Evolutionary conservation across 192 early-diverging fungal genomes (phyloP), one percentile per base, ranked within the genome.

Genomic region (Dissophora globulifera): DNA sequence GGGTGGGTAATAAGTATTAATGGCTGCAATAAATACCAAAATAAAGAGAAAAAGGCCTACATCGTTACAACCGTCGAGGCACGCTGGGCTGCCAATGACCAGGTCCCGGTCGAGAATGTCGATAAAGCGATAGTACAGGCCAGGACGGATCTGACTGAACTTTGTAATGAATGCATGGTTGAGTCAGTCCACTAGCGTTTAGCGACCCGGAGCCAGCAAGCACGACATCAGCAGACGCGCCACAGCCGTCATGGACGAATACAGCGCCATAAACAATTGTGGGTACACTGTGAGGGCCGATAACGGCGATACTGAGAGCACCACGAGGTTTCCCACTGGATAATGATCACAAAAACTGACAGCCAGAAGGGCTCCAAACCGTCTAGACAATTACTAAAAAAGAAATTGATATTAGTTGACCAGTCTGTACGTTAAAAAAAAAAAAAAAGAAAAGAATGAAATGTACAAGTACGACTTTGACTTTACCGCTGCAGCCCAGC

Each of bases 121-220:
- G 4, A 88, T 84, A 68, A 93, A 99, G 49, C 89, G 87, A 12
- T 82, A 86, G 80, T 99, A 99, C 1, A 98, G 89, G 27, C 89
- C 86, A 4, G 95, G 92, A 26, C 92, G 78, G 61, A 98, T 93
- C 64, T 92, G 91, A 79, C 98, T 99, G 79, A 98, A 97, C 65
- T 98, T 98, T 13, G 93, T 94, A 47, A 99, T 94, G 74, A 99
- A 99, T 1, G 98, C 93, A 78, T 99, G 98, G 78, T 99, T 99
- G 55, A 98, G 79, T 93, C 95, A 98, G 78, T 99, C 96, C 7
- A 98, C 95, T 19, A 97, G 63, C 11, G 97, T 81, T 75, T 98
- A 96, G 35, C 95, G 94, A 0, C 87, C 88, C 52, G 93, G 85
- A 7, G 98, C 94, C 61, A 95, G 84, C 30, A 98, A 71, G 8